Conservation (phyloP, 2,329 filamentous ascomycete species). For the Fusarium sp. region DNA sequence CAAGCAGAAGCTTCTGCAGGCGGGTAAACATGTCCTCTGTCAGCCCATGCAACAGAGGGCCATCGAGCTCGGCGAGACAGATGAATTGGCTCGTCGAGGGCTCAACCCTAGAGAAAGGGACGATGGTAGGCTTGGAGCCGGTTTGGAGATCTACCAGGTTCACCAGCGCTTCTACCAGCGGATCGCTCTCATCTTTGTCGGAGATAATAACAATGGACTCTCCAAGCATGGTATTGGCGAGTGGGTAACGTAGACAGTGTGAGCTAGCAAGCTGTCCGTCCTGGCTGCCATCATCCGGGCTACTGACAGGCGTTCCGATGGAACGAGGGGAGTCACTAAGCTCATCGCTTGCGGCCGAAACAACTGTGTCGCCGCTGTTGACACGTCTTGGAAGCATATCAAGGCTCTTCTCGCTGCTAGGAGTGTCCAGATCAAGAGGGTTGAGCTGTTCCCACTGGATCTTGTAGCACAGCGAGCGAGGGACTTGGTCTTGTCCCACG, state of each 20-base stretch:
- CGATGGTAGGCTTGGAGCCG: slow-evolving; percentile 35
- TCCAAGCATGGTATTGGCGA: neutral
- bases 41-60: slow-evolving; percentile 60
- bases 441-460: slow-evolving; percentile 60
- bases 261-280: neutral
- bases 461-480: slow-evolving; percentile 60
- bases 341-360: neutral
- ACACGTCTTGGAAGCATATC: neutral
- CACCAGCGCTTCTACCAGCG: slow-evolving; percentile 38
- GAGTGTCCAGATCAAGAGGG: neutral
- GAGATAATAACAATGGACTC: slow-evolving; percentile 44
- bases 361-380: neutral
- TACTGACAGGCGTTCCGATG: slow-evolving; percentile 1
- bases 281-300: neutral
- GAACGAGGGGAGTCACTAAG: neutral
- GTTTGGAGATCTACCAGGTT: slow-evolving; percentile 44
- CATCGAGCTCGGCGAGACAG: slow-evolving; percentile 62
- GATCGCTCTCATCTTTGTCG: slow-evolving; percentile 32
- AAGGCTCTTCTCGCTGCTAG: neutral
- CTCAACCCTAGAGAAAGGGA: slow-evolving; percentile 35
- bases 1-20: slow-evolving; percentile 55
- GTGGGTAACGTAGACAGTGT: neutral
- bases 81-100: slow-evolving; percentile 51
- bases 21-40: slow-evolving; percentile 56
- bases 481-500: slow-evolving; percentile 25